Evolutionary conservation across 176 grass and related monocot species (phyloP), one percentile per base, ranked within the genome.

Genomic region (Tillandsia fasciculata): DNA sequence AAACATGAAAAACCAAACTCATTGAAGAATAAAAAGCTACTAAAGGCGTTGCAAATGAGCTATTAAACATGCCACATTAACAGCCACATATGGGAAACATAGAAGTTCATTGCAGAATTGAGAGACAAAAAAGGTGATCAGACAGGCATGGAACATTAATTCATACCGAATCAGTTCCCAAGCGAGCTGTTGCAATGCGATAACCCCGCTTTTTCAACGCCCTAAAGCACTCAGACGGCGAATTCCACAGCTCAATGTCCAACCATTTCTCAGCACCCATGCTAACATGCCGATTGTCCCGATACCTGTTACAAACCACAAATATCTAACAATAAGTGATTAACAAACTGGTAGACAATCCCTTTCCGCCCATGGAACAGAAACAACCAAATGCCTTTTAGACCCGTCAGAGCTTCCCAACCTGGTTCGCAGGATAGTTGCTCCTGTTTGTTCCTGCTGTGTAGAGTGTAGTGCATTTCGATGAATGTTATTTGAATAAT

Each of bases 241-340:
- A 81, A 63, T 85, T 82, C 93, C 93, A 97, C 63, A 97, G 72
- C 82, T 97, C 93, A 74, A 97, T 97, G 76, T 97, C 89, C 47
- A 97, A 76, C 93, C 93, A 97, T 79, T 97, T 96, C 71, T 92
- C 93, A 66, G 93, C 88, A 87, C 93, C 93, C 93, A 92, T 96
- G 71, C 93, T 96, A 67, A 96, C 93, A 81, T 96, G 93, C 67
- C 93, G 82, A 70, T 96, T 96, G 66, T 96, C 93, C 73, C 83
- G 82, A 85, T 96, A 96, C 82, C 93, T 92, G 76, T 67, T 56
- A 23, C 12, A 75, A 53, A 50, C 65, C 2, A 6, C 3, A 26
- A 12, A 15, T 50, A 12, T 3, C 8, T 49, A 51, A 17, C 49
- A 65, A 42, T 42, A 42, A 42, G 33, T 5, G 33, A 42, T 42